These are phyloP conservation scores for Bacidia gigantensis DNA, from an alignment of 495 filamentous ascomycete genomes.

Conservation along the genomic window DNA sequence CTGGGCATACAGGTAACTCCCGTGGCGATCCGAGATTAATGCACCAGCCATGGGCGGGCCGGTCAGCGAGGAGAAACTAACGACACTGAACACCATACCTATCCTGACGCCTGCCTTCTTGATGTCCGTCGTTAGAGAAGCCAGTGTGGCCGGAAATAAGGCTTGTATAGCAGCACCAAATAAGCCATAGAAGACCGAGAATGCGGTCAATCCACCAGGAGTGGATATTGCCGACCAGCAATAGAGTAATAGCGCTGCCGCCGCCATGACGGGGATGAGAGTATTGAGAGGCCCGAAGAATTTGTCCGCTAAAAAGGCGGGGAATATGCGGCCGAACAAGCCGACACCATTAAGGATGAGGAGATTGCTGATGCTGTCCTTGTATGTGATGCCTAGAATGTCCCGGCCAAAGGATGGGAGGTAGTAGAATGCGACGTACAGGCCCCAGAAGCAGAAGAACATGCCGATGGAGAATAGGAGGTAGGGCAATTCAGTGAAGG, in stretches of 20 bases:
- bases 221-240: conserved; percentile 43
- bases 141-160: conserved; percentile 41
- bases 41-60: conserved; percentile 56
- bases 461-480: conserved; percentile 52
- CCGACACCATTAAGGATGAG: conserved; percentile 54
- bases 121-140: conserved; percentile 43
- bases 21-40: conserved; percentile 28
- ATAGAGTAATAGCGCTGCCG: conserved; percentile 33
- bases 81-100: conserved; percentile 59
- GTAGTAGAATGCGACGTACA: conserved; percentile 52
- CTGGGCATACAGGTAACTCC: conserved; percentile 40
- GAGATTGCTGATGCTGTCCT: conserved; percentile 46
- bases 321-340: conserved; percentile 42
- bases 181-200: conserved; percentile 44
- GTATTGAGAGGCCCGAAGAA: conserved; percentile 41
- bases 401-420: conserved; percentile 41
- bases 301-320: conserved; percentile 45
- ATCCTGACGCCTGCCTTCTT: conserved; percentile 49
- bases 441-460: conserved; percentile 50
- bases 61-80: conserved; percentile 50
- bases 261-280: conserved; percentile 31
- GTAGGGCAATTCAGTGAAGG: conserved; percentile 55
- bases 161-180: conserved; percentile 47
- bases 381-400: conserved; percentile 39
- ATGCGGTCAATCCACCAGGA: conserved; percentile 36